Evolutionary conservation across 257 asterid genomes (phyloP).

Genomic region (Gentiana macrophylla): DNA sequence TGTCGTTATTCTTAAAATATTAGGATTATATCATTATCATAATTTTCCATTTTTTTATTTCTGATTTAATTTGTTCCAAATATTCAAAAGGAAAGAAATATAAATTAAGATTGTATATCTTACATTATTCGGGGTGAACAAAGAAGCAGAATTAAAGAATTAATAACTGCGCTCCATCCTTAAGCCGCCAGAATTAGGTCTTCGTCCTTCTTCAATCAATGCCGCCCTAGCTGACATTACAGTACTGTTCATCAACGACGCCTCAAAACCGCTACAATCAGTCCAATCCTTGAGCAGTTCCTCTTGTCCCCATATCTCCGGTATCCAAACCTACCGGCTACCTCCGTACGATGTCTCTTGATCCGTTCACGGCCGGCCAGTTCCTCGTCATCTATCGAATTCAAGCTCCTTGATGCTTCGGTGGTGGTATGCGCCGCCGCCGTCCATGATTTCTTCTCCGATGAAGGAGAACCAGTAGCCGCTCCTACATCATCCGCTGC

Average conservation of each 20-base stretch:
- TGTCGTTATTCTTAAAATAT: too few species aligned
- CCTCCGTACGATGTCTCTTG: conserved; percentile 67
- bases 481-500: not conserved
- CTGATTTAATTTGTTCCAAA: too few species aligned
- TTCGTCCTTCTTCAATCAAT: conserved; percentile 42
- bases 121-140: not conserved
- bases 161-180: conserved; percentile 33
- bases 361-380: conserved; percentile 55
- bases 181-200: conserved; percentile 22
- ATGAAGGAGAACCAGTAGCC: not conserved
- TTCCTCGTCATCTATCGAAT: conserved; percentile 1
- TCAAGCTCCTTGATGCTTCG: conserved; percentile 2
- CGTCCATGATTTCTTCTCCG: not conserved
- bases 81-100: not conserved
- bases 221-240: conserved; percentile 65
- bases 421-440: not conserved
- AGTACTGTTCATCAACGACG: conserved; percentile 30
- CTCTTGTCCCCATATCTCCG: conserved; percentile 93
- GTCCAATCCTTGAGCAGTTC: conserved; percentile 63
- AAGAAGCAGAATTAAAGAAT: not conserved
- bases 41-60: too few species aligned
- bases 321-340: conserved; percentile 82
- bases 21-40: too few species aligned
- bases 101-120: not conserved
- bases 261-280: conserved; percentile 67